These are phyloP conservation scores for Saksenaea oblongispora DNA, from an alignment of 371 early-diverging fungal species.

Conservation along the genomic window DNA sequence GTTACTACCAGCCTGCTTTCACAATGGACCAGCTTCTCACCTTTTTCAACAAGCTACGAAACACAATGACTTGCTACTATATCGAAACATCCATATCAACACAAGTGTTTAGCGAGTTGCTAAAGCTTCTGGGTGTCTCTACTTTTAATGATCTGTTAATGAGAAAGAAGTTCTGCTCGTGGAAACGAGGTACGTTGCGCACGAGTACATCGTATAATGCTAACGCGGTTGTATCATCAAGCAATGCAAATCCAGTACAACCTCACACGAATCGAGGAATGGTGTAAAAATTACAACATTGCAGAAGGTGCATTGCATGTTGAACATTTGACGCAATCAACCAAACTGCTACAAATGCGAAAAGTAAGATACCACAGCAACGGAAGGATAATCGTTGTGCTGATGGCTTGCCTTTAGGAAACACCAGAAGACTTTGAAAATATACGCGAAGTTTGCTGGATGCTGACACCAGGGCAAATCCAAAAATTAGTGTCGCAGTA, in stretches of 20 bases:
- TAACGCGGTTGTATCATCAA: background rate
- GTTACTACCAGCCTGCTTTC: conserved; percentile 71
- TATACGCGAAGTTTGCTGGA: conserved; percentile 91
- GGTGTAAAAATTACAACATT: conserved; percentile 89
- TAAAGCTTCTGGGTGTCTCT: conserved; percentile 87
- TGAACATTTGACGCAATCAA: conserved; percentile 88
- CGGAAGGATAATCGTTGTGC: background rate
- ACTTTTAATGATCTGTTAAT: conserved; percentile 95
- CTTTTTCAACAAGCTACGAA: conserved; percentile 89
- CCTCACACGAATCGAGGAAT: conserved; percentile 90
- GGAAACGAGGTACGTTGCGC: conserved; percentile 72
- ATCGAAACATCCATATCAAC: conserved; percentile 79
- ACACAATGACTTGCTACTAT: conserved; percentile 93
- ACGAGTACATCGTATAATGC: background rate
- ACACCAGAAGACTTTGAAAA: conserved; percentile 87
- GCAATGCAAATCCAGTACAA: conserved; percentile 96
- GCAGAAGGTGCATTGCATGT: conserved; percentile 84
- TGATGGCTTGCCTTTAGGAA: conserved; percentile 42
- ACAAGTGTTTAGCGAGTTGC: conserved; percentile 88
- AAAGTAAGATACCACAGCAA: conserved; percentile 45
- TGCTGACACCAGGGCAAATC: conserved; percentile 88
- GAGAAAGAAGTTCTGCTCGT: conserved; percentile 86
- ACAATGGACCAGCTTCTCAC: conserved; percentile 91
- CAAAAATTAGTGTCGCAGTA: conserved; percentile 86
- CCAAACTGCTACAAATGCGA: conserved; percentile 90